These are phyloP conservation scores for Aspergillus fumigatus DNA, from an alignment of 2,329 filamentous ascomycete genomes.

Conservation along the genomic window DNA sequence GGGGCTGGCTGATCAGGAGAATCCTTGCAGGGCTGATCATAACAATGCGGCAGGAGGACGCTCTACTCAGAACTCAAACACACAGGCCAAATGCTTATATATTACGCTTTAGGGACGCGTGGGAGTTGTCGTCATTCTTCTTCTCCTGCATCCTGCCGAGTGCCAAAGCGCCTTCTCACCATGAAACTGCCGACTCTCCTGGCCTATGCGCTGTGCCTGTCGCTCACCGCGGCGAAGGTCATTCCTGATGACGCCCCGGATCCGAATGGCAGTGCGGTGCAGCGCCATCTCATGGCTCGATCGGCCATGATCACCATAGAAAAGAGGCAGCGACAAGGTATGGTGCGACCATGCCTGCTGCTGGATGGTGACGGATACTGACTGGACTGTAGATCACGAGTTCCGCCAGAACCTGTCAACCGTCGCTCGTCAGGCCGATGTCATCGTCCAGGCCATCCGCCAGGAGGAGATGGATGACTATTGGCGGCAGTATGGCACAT, in stretches of 20 bases:
- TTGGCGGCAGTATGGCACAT: slow-evolving; percentile 11
- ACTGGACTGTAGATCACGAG: slow-evolving; percentile 10
- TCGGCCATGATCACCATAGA: slow-evolving; percentile 72
- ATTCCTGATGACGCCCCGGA: neutral
- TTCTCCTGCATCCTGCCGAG: neutral
- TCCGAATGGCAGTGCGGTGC: slow-evolving; percentile 21
- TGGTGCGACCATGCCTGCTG: slow-evolving; percentile 20
- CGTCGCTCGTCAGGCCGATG: slow-evolving; percentile 56
- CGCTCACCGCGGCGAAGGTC: neutral
- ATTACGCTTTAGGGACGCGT: neutral
- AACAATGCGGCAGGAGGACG: neutral
- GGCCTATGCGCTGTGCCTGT: neutral
- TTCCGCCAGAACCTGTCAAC: slow-evolving; percentile 58
- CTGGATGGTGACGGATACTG: neutral
- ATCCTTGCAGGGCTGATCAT: neutral
- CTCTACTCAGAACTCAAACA: neutral
- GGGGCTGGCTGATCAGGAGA: neutral
- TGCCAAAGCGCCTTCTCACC: neutral
- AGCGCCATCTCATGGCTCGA: slow-evolving; percentile 70
- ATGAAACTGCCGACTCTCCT: neutral
- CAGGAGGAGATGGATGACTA: slow-evolving; percentile 17
- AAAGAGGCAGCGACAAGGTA: slow-evolving; percentile 72
- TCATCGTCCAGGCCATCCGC: slow-evolving; percentile 54
- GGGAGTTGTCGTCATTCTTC: neutral
- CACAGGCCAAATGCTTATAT: neutral